These are phyloP conservation scores for Nidula niveotomentosa DNA, from an alignment of 1,284 basidiomycete genomes.

Conservation along the genomic window DNA sequence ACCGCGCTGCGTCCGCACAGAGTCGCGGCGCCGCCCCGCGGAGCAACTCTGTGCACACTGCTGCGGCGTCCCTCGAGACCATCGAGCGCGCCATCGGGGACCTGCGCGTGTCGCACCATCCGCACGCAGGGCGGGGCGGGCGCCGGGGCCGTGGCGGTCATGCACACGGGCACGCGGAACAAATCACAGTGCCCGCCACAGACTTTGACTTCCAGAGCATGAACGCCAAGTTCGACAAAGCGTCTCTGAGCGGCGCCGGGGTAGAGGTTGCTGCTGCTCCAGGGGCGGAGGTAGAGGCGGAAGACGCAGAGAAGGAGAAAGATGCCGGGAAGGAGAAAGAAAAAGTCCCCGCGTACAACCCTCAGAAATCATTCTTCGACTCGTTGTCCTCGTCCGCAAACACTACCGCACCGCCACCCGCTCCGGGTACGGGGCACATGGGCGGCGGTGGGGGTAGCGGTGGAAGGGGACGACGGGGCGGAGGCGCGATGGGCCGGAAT, in stretches of 20 bases:
- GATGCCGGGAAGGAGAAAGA: conserved; percentile 18
- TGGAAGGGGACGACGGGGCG: conserved; percentile 40
- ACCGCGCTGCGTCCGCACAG: conserved; percentile 13
- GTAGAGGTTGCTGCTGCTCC: conserved; percentile 8
- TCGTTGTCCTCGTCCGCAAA: conserved; percentile 58
- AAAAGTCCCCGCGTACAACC: conserved; percentile 59
- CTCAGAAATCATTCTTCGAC: conserved; percentile 77
- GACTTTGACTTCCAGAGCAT: conserved; percentile 78
- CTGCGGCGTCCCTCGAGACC: conserved; percentile 72
- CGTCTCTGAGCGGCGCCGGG: conserved; percentile 33
- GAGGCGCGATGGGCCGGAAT: conserved; percentile 55
- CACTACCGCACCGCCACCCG: conserved; percentile 20
- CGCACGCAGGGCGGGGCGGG: conserved; percentile 8
- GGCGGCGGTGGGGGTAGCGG: conserved; percentile 25
- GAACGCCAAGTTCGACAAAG: conserved; percentile 78
- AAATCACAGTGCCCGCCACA: conserved; percentile 60
- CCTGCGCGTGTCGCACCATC: conserved; percentile 46
- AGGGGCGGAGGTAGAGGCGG: conserved; percentile 4
- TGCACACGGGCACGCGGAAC: conserved; percentile 21
- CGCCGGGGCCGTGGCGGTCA: conserved; percentile 32
- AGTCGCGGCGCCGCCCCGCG: conserved; percentile 16
- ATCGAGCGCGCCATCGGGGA: conserved; percentile 81
- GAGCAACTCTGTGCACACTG: conserved; percentile 60
- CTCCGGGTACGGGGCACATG: conserved; percentile 12
- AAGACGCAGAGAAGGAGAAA: conserved; percentile 24